Base-by-base conservation (phyloP, 257 asterid genomes). In the Nicotiana tabacum region DNA sequence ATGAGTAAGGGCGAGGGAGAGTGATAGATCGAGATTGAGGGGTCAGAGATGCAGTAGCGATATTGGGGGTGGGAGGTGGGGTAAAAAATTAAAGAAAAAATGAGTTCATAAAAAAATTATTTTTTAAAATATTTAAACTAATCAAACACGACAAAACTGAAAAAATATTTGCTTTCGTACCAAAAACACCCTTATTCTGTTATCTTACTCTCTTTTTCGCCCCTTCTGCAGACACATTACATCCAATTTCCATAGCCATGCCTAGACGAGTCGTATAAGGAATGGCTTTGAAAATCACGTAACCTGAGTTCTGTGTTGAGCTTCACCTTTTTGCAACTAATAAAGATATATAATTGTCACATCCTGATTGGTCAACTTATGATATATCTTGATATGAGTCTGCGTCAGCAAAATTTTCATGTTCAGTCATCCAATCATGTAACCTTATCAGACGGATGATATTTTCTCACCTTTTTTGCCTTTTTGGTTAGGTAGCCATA, bases 391-490 rank as follows among this genome's bases (percentile, higher is more conserved):
- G 27, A 7, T 24, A 72, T 72, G 61, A 46, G 79, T 72, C 79
- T 21, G 37, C 24, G 30, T 72, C 79, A 72, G 37, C 60, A 18
- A 43, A 43, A 21, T n/a, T 56, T 70, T n/a, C 57, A 39, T n/a
- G n/a, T 70, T n/a, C 78, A 43, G 12, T 70, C 78, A 12, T 70
- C 78, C 37, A 24, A 72, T 72, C 61, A 21, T 18, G 5, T 10
- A 21, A 72, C 10, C 24, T 46, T 46, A 72, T 72, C 79, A 24
- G 39, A 46, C 79, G 61, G 79, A 72, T 48, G 79, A 74, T 74
- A 48, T 72, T 48, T 72, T 72, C 61, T 24, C 0, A 24, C 61
- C 79, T 24, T 72, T 48, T 72, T 46, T 0, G 78, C 35, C 78
- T 48, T 72, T 72, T 72, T 72, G 78, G 18, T 72, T 43, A 21